Evolutionary conservation across 1,284 basidiomycete genomes (phyloP).

Genomic region (Kalmanozyma brasiliensis): DNA sequence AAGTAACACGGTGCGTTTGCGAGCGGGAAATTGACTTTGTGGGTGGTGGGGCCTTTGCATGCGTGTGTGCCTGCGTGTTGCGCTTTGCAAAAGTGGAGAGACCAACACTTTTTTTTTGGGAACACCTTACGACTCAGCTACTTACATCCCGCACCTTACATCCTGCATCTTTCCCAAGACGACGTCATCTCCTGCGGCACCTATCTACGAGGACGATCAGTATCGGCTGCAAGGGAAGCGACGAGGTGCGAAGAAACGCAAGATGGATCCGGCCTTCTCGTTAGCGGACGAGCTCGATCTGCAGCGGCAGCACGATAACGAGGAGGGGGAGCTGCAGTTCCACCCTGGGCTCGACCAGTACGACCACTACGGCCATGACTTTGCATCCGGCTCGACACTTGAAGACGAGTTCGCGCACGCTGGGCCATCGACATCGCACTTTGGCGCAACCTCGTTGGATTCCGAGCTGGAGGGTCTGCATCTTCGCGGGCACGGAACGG

Average conservation of each 20-base stretch:
- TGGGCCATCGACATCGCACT: no score
- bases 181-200: no score
- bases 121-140: no score
- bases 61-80: no score
- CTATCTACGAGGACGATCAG: no score
- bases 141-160: neutral
- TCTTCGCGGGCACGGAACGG: conserved; percentile 1
- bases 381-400: neutral
- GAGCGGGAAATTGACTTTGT: neutral
- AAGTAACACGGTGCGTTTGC: neutral
- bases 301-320: neutral
- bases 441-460: no score
- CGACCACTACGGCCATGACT: neutral
- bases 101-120: neutral
- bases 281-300: conserved; percentile 27
- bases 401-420: conserved; percentile 6
- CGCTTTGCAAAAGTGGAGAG: neutral
- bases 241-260: no score
- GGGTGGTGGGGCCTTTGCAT: neutral
- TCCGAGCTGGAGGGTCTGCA: conserved; percentile 13
- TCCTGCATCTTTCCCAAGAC: no score
- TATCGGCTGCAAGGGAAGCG: no score
- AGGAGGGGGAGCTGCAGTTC: conserved; percentile 5
- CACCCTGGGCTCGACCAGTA: no score
- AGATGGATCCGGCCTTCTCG: conserved; percentile 46